Evolutionary conservation across 2,329 filamentous ascomycete species (phyloP), one percentile per base, ranked within the genome.

Genomic region (Arthrinium phaeospermum): DNA sequence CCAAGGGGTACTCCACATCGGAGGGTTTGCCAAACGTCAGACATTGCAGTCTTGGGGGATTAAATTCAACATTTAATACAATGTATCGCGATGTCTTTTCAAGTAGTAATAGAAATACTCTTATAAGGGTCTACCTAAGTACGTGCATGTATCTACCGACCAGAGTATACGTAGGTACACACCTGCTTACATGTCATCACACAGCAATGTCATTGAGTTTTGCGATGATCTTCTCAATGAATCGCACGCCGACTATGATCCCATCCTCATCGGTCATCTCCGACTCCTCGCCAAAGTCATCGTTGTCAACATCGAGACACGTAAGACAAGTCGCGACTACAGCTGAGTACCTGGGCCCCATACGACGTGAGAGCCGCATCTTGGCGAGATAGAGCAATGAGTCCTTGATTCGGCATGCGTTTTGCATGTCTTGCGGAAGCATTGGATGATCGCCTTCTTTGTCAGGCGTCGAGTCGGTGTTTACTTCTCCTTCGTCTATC

Each of bases 321-420:
- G 80, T 80, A 8, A 82, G 73, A 68, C 80, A 81, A 10, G 75
- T 78, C n/a, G 74, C 74, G 1, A 80, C 78, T 5, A 82, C 74
- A 67, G 69, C 22, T 1, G 78, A 61, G 71, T 81, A 81, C 45
- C 73, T 76, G 8, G 67, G 49, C 16, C 78, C 79, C 76, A 81
- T 79, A 34, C 70, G 71, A 3, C 64, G 53, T 14, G 74, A 76
- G 19, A 80, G 72, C 24, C 68, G 24, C 0, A 44, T 13, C 19
- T 49, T 34, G 27, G 53, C 27, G 27, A 61, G 27, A 10, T 5
- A 22, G 27, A 61, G 27, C 27, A 61, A 2, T 1, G 6, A 6
- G 14, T 61, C 53, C 27, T 61, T 61, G 27, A 61, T 61, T 2
- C 14, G 27, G 14, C 37, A 61, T 1, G 53, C 53, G 4, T 61